Conservation (phyloP, 164 flowering plant genomes). For the Paratinospora sagittata region DNA sequence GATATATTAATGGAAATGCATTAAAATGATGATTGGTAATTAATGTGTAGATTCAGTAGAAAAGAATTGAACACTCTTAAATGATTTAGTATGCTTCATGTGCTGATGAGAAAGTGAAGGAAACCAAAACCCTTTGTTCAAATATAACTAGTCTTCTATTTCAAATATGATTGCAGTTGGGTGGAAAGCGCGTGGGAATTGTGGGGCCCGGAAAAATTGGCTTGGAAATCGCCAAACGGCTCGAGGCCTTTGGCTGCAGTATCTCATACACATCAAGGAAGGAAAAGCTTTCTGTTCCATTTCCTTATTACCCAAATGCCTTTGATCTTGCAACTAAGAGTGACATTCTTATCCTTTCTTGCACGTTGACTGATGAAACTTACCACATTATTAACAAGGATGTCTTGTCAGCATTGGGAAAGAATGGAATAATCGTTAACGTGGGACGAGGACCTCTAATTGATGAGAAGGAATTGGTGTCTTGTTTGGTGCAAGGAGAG, state of each 20-base stretch:
- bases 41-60: too few species aligned
- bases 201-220: conserved; percentile 76
- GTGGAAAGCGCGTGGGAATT: conserved; percentile 63
- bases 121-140: too few species aligned
- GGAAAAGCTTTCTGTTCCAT: conserved; percentile 36
- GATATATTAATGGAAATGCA: too few species aligned
- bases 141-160: too few species aligned
- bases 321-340: conserved; percentile 46
- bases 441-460: conserved; percentile 62
- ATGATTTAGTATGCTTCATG: too few species aligned
- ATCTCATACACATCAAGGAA: conserved; percentile 57
- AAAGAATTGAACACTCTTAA: too few species aligned
- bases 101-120: too few species aligned
- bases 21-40: too few species aligned
- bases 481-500: conserved; percentile 43
- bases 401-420: conserved; percentile 53
- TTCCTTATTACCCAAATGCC: conserved; percentile 34
- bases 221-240: conserved; percentile 52
- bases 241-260: conserved; percentile 55
- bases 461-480: conserved; percentile 64
- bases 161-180: conserved; percentile 35
- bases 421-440: conserved; percentile 54
- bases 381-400: conserved; percentile 50
- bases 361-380: conserved; percentile 55
- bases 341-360: conserved; percentile 50